phyloP scores from a whole-genome alignment of 768 basidiomycete species.

The Saitozyma podzolica region DNA sequence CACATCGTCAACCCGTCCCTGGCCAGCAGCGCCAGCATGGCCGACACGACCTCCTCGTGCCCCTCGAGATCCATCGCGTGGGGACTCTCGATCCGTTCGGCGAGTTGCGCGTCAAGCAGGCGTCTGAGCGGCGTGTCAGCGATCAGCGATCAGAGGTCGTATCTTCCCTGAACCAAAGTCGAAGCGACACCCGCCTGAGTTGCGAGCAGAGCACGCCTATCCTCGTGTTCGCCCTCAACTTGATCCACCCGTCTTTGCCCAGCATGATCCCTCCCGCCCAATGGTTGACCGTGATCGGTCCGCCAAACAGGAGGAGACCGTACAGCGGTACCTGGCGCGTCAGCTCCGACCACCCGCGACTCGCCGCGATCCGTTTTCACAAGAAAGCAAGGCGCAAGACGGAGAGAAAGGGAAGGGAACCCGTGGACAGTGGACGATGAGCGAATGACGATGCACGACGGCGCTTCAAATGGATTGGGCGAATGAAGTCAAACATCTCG shows the following conservation, averaged over 20 bases:
- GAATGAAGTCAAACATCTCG: no score
- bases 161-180: not conserved
- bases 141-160: not conserved
- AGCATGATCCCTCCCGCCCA: slow-evolving; percentile 70
- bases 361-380: not conserved
- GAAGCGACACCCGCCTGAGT: slow-evolving; percentile 59
- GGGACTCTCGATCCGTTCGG: slow-evolving; percentile 62
- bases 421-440: not conserved
- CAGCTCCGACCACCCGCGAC: not conserved
- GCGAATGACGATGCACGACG: no score
- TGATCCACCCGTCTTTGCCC: slow-evolving; percentile 60
- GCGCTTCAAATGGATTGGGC: no score
- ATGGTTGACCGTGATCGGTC: slow-evolving; percentile 73
- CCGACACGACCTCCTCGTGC: slow-evolving; percentile 59
- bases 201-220: slow-evolving; percentile 89
- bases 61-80: slow-evolving; percentile 60
- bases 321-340: slow-evolving; percentile 76
- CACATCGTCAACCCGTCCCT: slow-evolving; percentile 49
- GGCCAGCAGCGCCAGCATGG: slow-evolving; percentile 55
- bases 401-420: not conserved
- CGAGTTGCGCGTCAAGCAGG: slow-evolving; percentile 68
- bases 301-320: slow-evolving; percentile 79
- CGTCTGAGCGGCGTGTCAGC: slow-evolving; percentile 55
- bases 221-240: slow-evolving; percentile 78
- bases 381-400: not conserved